Percentiles rank a stretch among this genome's conserved stretches.
phyloP scores from a whole-genome alignment of 768 basidiomycete species.

The Termitomyces sp. region DNA sequence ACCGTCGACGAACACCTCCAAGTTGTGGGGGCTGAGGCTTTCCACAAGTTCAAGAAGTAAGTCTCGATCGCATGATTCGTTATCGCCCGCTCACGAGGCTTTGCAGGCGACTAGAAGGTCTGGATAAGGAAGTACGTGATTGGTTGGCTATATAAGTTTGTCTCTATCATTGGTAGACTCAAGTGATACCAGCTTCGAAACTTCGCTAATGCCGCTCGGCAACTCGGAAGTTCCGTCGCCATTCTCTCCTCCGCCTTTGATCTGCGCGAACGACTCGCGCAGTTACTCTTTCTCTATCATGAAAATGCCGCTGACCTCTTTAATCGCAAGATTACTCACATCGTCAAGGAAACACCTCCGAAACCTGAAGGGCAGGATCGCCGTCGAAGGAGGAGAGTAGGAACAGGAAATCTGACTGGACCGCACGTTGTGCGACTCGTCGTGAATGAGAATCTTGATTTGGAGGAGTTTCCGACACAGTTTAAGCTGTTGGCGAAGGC shows the following conservation, averaged over 20 bases:
- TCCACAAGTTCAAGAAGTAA: slow-evolving; percentile 61
- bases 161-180: slow-evolving; percentile 1
- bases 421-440: slow-evolving; percentile 51
- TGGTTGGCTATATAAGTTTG: background rate
- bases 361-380: slow-evolving; percentile 22
- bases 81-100: background rate
- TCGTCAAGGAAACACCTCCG: slow-evolving; percentile 32
- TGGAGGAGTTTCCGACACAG: slow-evolving; percentile 65
- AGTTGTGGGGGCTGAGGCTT: slow-evolving; percentile 59
- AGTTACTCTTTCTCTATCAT: slow-evolving; percentile 66
- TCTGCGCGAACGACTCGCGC: slow-evolving; percentile 65
- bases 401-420: slow-evolving; percentile 32
- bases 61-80: slow-evolving; percentile 1
- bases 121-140: slow-evolving; percentile 60
- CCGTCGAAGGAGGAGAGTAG: slow-evolving; percentile 25
- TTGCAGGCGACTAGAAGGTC: slow-evolving; percentile 50
- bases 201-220: slow-evolving; percentile 73
- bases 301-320: slow-evolving; percentile 79
- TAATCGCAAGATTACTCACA: slow-evolving; percentile 54
- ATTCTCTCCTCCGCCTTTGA: slow-evolving; percentile 73
- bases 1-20: slow-evolving; percentile 71
- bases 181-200: slow-evolving; percentile 51
- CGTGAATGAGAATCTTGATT: slow-evolving; percentile 54
- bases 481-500: slow-evolving; percentile 61
- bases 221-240: slow-evolving; percentile 73